These are phyloP conservation scores for Quercus glauca DNA, from an alignment of 306 rosid species.

Conservation along the genomic window DNA sequence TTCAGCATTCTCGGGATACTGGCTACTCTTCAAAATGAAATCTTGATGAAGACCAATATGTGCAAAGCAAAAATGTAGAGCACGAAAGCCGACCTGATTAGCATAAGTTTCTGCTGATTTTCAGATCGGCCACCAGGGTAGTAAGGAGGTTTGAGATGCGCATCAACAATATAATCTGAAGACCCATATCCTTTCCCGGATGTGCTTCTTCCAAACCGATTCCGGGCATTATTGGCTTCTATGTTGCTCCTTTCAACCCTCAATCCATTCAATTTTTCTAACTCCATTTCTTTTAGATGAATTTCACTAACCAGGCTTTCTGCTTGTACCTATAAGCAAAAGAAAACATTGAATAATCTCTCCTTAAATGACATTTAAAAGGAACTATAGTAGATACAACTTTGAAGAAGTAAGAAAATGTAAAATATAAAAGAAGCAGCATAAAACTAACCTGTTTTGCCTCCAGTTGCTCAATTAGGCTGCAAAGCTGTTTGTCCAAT, in stretches of 20 bases:
- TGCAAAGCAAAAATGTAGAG: constrained; percentile 79
- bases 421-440: constrained; percentile 6
- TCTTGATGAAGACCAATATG: constrained; percentile 74
- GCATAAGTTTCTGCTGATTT: constrained; percentile 79
- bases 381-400: neutral
- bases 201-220: constrained; percentile 55
- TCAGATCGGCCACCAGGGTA: constrained; percentile 62
- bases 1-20: neutral
- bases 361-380: neutral
- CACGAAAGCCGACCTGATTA: constrained; percentile 83
- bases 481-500: constrained; percentile 83
- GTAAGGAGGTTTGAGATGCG: constrained; percentile 59
- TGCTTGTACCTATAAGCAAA: constrained; percentile 72
- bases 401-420: neutral
- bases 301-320: constrained; percentile 74
- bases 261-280: constrained; percentile 72
- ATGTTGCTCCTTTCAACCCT: constrained; percentile 39
- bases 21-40: constrained; percentile 50
- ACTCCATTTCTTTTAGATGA: constrained; percentile 76
- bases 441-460: constrained; percentile 56
- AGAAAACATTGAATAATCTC: constrained; percentile 11
- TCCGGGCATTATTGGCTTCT: constrained; percentile 54
- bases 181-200: constrained; percentile 49
- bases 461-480: constrained; percentile 86
- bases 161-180: constrained; percentile 54